Conservation (phyloP, 345 rosid species). For the sweet orange (Citrus sinensis) region DNA sequence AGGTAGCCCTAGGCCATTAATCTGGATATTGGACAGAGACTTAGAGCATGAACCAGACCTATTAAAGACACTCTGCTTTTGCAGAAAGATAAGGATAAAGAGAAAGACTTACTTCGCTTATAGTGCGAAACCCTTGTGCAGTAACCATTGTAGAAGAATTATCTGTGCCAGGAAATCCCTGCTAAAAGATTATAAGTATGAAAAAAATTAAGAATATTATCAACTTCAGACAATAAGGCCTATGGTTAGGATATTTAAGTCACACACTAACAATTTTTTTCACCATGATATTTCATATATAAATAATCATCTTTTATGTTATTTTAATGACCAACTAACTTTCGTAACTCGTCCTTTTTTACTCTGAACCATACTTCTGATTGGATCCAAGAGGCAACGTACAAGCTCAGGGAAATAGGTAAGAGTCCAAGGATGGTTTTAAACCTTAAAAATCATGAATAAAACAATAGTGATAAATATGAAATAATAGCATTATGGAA, state of each 20-base stretch:
- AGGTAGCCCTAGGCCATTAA: not conserved
- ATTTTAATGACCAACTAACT: not conserved
- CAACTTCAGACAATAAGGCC: not conserved
- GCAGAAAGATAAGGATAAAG: not conserved
- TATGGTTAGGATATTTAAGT: not conserved
- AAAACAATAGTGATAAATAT: not conserved
- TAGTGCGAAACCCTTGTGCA: constrained; percentile 62
- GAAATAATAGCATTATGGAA: not conserved
- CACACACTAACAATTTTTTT: not conserved
- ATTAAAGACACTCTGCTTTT: not conserved
- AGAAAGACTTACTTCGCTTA: constrained; percentile 46
- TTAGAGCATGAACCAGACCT: not conserved
- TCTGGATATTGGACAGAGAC: not conserved
- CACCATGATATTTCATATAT: not conserved
- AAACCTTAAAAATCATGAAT: not conserved
- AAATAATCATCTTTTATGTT: not conserved
- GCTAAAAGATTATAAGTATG: constrained; percentile 13
- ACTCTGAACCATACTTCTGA: not conserved
- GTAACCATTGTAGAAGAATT: constrained; percentile 49
- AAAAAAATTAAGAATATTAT: not conserved
- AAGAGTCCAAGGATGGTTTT: not conserved
- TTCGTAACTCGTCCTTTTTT: not conserved
- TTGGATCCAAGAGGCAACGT: not conserved
- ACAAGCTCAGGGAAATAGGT: not conserved
- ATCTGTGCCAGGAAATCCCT: constrained; percentile 52